Percentiles rank a stretch among this genome's conserved stretches.
Conservation (phyloP, 202 grass and related monocot genomes). For the Tripidium arundinaceum region DNA sequence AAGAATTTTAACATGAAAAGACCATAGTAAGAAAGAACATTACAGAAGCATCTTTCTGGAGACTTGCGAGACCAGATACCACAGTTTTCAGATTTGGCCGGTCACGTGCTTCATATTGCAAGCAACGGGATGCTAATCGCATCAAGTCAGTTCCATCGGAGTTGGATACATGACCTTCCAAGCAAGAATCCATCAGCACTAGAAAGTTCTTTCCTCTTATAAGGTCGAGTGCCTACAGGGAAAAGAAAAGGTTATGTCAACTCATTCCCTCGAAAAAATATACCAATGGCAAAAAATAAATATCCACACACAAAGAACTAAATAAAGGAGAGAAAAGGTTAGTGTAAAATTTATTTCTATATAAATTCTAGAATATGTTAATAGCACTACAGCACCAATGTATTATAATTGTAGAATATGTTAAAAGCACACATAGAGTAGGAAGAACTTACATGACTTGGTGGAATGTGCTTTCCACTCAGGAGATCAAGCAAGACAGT, state of each 20-base stretch:
- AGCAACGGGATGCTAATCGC: constrained; percentile 68
- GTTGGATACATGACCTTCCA: constrained; percentile 85
- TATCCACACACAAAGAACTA: neutral
- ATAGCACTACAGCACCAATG: neutral
- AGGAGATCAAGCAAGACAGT: constrained; percentile 94
- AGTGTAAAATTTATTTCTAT: neutral
- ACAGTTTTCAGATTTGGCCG: constrained; percentile 77
- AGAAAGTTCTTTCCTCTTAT: constrained; percentile 75
- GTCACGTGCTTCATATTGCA: constrained; percentile 88
- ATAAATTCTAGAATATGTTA: neutral
- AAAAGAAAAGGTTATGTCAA: neutral
- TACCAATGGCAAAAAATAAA: neutral
- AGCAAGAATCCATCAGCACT: constrained; percentile 91
- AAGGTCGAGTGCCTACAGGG: constrained; percentile 73
- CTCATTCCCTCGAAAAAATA: neutral
- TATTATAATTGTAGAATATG: neutral
- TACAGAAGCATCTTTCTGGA: constrained; percentile 85
- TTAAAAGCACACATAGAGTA: neutral
- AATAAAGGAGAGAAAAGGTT: neutral
- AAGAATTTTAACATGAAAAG: constrained; percentile 1
- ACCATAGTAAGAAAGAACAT: constrained; percentile 24
- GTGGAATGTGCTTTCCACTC: constrained; percentile 95
- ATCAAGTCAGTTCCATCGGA: constrained; percentile 80
- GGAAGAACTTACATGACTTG: constrained; percentile 77
- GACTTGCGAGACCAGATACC: constrained; percentile 61